Conservation (phyloP, 2,329 filamentous ascomycete species). For the Trichoderma atroviride region DNA sequence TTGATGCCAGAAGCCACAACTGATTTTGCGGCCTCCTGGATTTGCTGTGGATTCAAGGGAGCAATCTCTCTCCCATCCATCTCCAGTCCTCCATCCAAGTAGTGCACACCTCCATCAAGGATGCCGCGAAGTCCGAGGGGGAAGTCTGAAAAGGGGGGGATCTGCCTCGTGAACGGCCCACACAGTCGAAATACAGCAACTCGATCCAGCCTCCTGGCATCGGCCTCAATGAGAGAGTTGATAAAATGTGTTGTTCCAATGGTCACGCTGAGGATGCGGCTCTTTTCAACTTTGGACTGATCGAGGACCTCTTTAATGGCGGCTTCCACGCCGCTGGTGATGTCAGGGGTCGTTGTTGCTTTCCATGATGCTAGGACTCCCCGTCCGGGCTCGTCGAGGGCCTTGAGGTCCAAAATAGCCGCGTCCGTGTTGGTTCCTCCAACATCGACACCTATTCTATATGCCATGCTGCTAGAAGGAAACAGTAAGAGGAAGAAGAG, state of each 20-base stretch:
- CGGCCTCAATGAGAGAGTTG: conserved; percentile 52
- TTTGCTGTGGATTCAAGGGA: conserved; percentile 42
- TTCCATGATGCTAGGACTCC: conserved; percentile 53
- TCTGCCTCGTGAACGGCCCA: conserved; percentile 47
- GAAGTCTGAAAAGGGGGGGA: conserved; percentile 52
- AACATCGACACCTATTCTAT: conserved; percentile 49
- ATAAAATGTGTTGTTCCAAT: conserved; percentile 56
- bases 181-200: conserved; percentile 52
- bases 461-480: conserved; percentile 37
- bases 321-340: conserved; percentile 51
- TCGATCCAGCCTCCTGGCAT: conserved; percentile 45
- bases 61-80: conserved; percentile 52
- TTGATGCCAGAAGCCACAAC: conserved; percentile 43
- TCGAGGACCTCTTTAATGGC: conserved; percentile 49
- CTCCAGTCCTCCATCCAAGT: conserved; percentile 51
- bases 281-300: conserved; percentile 42
- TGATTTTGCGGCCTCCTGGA: conserved; percentile 38
- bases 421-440: conserved; percentile 49
- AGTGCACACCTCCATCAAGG: conserved; percentile 46
- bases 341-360: conserved; percentile 52
- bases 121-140: conserved; percentile 45
- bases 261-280: conserved; percentile 49
- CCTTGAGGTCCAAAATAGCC: conserved; percentile 48
- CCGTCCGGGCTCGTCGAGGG: conserved; percentile 39
- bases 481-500: not conserved